These are phyloP conservation scores for Akanthomyces uredinophilus DNA, from an alignment of 2,329 filamentous ascomycete species.

Conservation along the genomic window DNA sequence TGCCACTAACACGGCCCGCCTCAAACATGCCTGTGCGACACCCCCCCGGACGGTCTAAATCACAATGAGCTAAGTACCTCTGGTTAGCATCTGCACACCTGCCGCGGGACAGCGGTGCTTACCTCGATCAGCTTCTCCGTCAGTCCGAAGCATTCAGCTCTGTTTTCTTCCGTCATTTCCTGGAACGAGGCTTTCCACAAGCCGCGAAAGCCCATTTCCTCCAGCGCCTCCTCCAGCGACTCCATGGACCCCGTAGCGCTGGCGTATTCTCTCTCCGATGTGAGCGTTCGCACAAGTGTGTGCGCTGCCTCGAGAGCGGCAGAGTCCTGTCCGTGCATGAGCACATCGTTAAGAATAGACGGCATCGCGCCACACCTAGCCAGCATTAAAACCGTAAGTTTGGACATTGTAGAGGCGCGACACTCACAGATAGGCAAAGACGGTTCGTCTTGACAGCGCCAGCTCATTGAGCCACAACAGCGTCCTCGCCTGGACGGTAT, in stretches of 20 bases:
- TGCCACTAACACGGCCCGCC: background rate
- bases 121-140: constrained; percentile 60
- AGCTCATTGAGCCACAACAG: constrained; percentile 57
- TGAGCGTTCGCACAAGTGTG: constrained; percentile 52
- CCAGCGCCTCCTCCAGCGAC: constrained; percentile 47
- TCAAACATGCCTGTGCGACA: background rate
- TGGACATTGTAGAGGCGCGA: background rate
- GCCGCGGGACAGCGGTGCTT: constrained; percentile 21
- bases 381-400: constrained; percentile 17
- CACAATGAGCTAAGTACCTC: constrained; percentile 11
- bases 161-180: constrained; percentile 43
- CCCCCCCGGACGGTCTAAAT: background rate
- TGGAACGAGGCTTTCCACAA: constrained; percentile 55
- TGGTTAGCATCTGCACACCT: background rate
- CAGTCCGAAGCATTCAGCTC: constrained; percentile 47
- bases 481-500: constrained; percentile 54
- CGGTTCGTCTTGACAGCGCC: constrained; percentile 47
- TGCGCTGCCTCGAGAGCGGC: constrained; percentile 57
- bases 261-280: constrained; percentile 47
- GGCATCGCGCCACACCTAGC: constrained; percentile 48
- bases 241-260: constrained; percentile 43
- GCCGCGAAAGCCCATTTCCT: constrained; percentile 58
- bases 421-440: constrained; percentile 51
- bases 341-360: constrained; percentile 54
- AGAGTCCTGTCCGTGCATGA: constrained; percentile 59